Base-by-base conservation (phyloP, 352 stramenopile genomes). In the Phytophthora tubulina region DNA sequence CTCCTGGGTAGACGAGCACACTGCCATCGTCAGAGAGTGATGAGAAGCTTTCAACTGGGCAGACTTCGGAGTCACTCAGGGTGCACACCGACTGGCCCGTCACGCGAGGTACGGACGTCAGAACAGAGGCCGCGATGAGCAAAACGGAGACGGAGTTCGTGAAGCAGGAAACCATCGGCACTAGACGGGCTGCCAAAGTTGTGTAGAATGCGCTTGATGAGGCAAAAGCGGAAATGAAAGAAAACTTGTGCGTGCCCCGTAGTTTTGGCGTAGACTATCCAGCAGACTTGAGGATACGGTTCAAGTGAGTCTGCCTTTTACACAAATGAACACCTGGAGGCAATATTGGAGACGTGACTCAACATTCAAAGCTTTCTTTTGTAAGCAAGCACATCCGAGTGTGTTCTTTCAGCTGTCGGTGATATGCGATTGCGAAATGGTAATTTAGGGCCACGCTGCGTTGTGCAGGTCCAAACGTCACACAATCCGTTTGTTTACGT, bases 1-100 rank as follows among this genome's bases (percentile, higher is more conserved):
- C 73, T 32, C 79, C 80, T 0, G 80, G 75, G 42, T 83, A 86
- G 27, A 86, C 66, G 30, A 83, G 58, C 42, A 72, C 67, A 30
- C 72, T 83, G 21, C 71, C 72, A 44, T 78, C 71, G 2, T 32
- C 50, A 33, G 49, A 53, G n/a, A 57, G 69, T 33, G 62, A 55
- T 14, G 65, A 63, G 45, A 82, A 60, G 15, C 54, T 72, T 46
- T 78, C 71, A 30, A 78, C 66, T 8, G 71, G 21, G 33, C 71
- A 78, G 13, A 50, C 27, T 56, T 72, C 66, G 4, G 66, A 75
- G 46, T 70, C 62, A 49, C 61, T 72, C 55, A 74, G 53, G 3
- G 65, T 69, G 41, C 71, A 78, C 8, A 60, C 48, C 14, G 62
- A 68, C n/a, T 75, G 58, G n/a, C 48, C 55, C 14, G 44, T 60